These are phyloP conservation scores for Xylaria nigripes DNA, from an alignment of 495 filamentous ascomycete genomes.

Conservation along the genomic window DNA sequence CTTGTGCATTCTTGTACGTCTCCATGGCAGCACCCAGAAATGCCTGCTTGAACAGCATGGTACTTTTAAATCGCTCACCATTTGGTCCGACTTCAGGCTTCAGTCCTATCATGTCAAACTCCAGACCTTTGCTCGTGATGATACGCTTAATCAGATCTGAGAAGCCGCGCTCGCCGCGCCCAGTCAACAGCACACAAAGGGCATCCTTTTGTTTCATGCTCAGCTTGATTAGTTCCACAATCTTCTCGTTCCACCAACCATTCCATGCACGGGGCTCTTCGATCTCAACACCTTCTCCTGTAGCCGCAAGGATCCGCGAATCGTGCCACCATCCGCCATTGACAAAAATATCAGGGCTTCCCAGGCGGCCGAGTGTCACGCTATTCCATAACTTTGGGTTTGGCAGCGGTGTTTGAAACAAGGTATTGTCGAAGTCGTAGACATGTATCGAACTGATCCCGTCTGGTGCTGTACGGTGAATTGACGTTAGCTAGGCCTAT, in stretches of 20 bases:
- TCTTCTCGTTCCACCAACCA: conserved; percentile 96
- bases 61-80: conserved; percentile 64
- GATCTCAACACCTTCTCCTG: conserved; percentile 71
- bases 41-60: conserved; percentile 80
- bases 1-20: conserved; percentile 74
- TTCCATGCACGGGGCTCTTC: conserved; percentile 82
- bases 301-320: conserved; percentile 71
- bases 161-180: conserved; percentile 71
- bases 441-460: conserved; percentile 77
- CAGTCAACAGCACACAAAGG: conserved; percentile 80
- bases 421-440: conserved; percentile 98
- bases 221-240: conserved; percentile 72
- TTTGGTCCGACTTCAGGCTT: conserved; percentile 79
- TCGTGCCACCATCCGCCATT: conserved; percentile 99
- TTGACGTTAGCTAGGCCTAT: background rate
- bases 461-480: conserved; percentile 41
- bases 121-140: conserved; percentile 62
- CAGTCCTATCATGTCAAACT: conserved; percentile 83
- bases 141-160: conserved; percentile 77
- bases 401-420: conserved; percentile 84
- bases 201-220: conserved; percentile 84
- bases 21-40: conserved; percentile 71
- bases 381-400: conserved; percentile 83
- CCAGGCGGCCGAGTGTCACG: conserved; percentile 64
- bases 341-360: conserved; percentile 64